Base-by-base conservation (phyloP, 2,329 filamentous ascomycete species). In the Zymoseptoria ardabiliae region DNA sequence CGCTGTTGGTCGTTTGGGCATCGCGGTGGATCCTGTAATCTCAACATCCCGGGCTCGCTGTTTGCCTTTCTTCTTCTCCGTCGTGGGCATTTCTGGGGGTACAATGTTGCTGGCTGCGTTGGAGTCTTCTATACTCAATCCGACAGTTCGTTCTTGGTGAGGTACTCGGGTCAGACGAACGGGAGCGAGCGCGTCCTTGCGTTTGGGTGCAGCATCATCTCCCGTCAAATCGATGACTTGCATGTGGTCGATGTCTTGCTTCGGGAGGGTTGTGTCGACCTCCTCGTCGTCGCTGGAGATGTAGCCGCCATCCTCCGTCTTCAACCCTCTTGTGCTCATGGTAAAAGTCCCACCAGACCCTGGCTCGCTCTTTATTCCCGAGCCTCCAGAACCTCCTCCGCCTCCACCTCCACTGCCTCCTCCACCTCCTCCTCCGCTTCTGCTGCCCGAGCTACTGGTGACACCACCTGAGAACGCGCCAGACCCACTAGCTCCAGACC, bases 211-310 rank as follows among this genome's bases (percentile, higher is more conserved):
- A 68, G 53, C 68, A 20, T 69, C 69, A 19, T 75, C 72, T 52
- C 79, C 77, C 28, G 82, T 81, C 58, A 84, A 79, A 54, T 79
- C 82, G 11, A 81, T 77, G 11, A 85, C 68, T 62, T 79, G 79
- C 62, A 85, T 80, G n/a, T 77, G 71, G 63, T 86, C 83, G 58
- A 87, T 82, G 62, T 83, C 79, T 56, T 79, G 73, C 56, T 79
- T 75, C 49, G 76, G 74, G 22, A 74, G 71, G 50, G 77, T 74
- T 28, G 80, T 80, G 54, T 75, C 74, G 28, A 80, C 81, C 57
- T 78, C 75, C 41, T 79, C 78, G 22, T 83, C 81, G 53, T 81
- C 79, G 35, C 78, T 79, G 10, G 77, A 78, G 6, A 77, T 73
- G 57, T 77, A 73, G 19, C 73, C 76, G 9, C 75, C 75, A 58